phyloP scores from a whole-genome alignment of 768 basidiomycete genomes.

The Suillus subalutaceus region DNA sequence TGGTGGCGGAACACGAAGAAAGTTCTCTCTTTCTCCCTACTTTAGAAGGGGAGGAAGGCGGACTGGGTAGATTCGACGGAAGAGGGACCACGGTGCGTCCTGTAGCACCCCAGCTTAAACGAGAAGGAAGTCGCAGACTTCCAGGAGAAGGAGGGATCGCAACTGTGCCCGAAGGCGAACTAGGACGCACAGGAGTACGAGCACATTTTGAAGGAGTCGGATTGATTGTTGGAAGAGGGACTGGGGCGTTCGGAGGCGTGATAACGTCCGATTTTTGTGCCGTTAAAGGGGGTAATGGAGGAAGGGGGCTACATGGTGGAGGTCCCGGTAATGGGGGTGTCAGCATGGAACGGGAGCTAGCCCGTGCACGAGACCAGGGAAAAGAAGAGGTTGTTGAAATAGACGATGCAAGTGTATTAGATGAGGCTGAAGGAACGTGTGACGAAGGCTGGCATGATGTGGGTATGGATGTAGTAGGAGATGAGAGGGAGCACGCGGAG shows the following conservation, averaged over 20 bases:
- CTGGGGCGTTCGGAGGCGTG: not conserved
- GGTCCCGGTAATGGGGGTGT: constrained; percentile 30
- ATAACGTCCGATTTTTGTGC: not conserved
- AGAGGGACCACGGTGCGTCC: constrained; percentile 21
- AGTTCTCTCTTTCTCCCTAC: constrained; percentile 13
- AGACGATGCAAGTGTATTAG: constrained; percentile 3
- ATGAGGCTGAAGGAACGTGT: constrained; percentile 9
- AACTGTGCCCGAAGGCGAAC: not conserved
- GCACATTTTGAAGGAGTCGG: constrained; percentile 28
- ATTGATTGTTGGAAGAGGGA: constrained; percentile 6
- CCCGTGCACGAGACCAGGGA: constrained; percentile 25
- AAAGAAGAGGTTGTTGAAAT: constrained; percentile 15
- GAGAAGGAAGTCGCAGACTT: constrained; percentile 34
- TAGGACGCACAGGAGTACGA: constrained; percentile 18
- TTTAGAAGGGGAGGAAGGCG: constrained; percentile 32
- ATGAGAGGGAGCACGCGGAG: constrained; percentile 16
- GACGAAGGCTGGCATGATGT: constrained; percentile 8
- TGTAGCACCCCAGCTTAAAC: constrained; percentile 31
- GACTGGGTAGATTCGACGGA: constrained; percentile 27
- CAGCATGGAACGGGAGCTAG: constrained; percentile 27
- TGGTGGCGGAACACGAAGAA: constrained; percentile 12
- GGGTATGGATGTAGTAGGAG: constrained; percentile 18
- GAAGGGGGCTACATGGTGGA: constrained; percentile 32
- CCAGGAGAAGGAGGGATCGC: constrained; percentile 28
- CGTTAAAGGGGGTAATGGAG: constrained; percentile 24